These are phyloP conservation scores for Tympanopsis confertula DNA, from an alignment of 2,329 filamentous ascomycete species.

Conservation along the genomic window DNA sequence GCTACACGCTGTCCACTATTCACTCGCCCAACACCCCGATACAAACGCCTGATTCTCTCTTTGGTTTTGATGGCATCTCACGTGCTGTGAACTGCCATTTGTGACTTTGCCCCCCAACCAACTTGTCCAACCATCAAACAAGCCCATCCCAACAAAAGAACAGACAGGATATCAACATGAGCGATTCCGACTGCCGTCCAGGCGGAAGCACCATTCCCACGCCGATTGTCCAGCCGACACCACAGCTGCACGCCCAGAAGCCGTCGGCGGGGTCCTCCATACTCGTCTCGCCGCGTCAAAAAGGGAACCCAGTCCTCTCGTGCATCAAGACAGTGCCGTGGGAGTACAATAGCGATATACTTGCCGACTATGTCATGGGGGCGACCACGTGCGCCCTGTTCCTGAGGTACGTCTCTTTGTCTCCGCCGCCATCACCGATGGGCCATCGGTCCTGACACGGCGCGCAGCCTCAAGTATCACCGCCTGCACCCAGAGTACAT, in stretches of 20 bases:
- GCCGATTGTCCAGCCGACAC: no score
- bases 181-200: no score
- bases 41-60: no score
- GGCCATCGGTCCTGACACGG: neutral
- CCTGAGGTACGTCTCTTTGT: constrained; percentile 37
- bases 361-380: constrained; percentile 83
- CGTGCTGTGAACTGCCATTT: no score
- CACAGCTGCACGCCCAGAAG: no score
- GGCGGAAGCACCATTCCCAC: no score
- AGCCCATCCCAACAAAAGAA: no score
- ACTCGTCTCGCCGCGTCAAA: constrained; percentile 81
- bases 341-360: constrained; percentile 95
- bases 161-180: no score
- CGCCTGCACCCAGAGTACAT: constrained; percentile 96
- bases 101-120: no score
- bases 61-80: no score
- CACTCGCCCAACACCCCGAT: no score
- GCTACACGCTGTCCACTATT: constrained; percentile 32
- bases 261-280: constrained; percentile 65
- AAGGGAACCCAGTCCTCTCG: constrained; percentile 85
- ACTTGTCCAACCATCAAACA: no score
- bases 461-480: constrained; percentile 74
- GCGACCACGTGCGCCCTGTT: constrained; percentile 83
- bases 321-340: constrained; percentile 73
- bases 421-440: neutral